These are phyloP conservation scores for Beta lomatogona DNA, from an alignment of 179 eudicot genomes.

Conservation along the genomic window DNA sequence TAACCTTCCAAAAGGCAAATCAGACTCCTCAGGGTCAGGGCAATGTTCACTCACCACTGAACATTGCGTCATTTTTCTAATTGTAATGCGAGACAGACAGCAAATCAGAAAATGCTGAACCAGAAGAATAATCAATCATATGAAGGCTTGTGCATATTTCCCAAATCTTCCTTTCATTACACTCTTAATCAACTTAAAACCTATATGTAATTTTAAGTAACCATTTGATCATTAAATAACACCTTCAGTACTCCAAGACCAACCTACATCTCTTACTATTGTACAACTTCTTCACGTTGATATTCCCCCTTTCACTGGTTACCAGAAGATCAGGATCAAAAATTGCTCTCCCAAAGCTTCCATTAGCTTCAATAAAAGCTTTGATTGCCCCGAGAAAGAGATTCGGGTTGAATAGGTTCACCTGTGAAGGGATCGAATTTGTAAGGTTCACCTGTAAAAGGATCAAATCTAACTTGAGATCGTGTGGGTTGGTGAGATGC, in stretches of 20 bases:
- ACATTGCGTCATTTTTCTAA: too few species aligned
- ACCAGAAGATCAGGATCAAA: neutral
- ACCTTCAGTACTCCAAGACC: neutral
- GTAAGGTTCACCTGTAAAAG: conserved; percentile 74
- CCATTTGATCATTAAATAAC: too few species aligned
- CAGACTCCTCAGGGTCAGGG: too few species aligned
- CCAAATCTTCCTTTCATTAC: too few species aligned
- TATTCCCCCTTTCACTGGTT: neutral
- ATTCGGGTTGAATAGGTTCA: conserved; percentile 63
- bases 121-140: too few species aligned
- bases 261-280: neutral
- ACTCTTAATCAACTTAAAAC: too few species aligned
- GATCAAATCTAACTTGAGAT: conserved; percentile 65
- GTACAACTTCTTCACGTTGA: neutral
- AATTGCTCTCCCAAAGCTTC: neutral
- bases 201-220: too few species aligned
- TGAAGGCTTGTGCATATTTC: too few species aligned
- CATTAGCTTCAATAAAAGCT: conserved; percentile 16
- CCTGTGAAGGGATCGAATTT: conserved; percentile 85
- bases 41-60: too few species aligned
- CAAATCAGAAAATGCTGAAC: too few species aligned
- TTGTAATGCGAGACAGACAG: too few species aligned
- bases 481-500: conserved; percentile 42
- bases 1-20: too few species aligned
- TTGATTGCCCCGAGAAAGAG: conserved; percentile 27